Percentiles rank a stretch among this genome's conserved stretches.
Conservation (phyloP, 768 basidiomycete genomes). For the Hemileccinum impolitum region DNA sequence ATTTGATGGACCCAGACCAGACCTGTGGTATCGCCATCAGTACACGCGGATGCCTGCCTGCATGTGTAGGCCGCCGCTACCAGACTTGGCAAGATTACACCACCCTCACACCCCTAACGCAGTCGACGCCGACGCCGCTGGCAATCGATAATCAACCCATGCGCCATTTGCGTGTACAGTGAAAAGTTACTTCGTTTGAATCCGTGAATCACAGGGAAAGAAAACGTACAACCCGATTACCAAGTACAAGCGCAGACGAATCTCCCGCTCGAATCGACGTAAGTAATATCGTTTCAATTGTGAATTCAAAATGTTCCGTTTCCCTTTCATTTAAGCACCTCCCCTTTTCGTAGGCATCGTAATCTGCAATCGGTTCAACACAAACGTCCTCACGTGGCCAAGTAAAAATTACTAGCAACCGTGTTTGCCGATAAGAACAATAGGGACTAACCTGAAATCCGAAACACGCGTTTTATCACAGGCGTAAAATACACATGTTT, state of each 20-base stretch:
- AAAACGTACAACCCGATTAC: not conserved
- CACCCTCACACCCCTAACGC: slow-evolving; percentile 14
- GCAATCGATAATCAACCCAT: slow-evolving; percentile 7
- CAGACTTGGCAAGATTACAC: slow-evolving; percentile 1
- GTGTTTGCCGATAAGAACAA: not conserved
- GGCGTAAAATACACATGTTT: slow-evolving; percentile 13
- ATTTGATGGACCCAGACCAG: slow-evolving; percentile 9
- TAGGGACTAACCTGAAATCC: slow-evolving; percentile 3
- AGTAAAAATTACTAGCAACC: not conserved
- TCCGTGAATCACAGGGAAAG: not conserved
- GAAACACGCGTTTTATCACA: slow-evolving; percentile 9
- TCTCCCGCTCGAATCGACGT: slow-evolving; percentile 1
- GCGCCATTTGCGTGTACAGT: slow-evolving; percentile 10
- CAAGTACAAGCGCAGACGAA: not conserved
- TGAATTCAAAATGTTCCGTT: not conserved
- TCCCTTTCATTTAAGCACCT: no score
- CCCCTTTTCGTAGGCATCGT: not conserved
- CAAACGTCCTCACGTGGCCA: not conserved
- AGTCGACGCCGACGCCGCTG: slow-evolving; percentile 2
- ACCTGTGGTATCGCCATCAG: slow-evolving; percentile 12
- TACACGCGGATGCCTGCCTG: slow-evolving; percentile 23
- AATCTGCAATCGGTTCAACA: not conserved
- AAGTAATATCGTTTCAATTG: not conserved
- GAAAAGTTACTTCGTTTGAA: not conserved
- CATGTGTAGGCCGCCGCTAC: not conserved